Evolutionary conservation across 306 rosid species (phyloP), one percentile per base, ranked within the genome.

Genomic region (Cucumis hystrix): DNA sequence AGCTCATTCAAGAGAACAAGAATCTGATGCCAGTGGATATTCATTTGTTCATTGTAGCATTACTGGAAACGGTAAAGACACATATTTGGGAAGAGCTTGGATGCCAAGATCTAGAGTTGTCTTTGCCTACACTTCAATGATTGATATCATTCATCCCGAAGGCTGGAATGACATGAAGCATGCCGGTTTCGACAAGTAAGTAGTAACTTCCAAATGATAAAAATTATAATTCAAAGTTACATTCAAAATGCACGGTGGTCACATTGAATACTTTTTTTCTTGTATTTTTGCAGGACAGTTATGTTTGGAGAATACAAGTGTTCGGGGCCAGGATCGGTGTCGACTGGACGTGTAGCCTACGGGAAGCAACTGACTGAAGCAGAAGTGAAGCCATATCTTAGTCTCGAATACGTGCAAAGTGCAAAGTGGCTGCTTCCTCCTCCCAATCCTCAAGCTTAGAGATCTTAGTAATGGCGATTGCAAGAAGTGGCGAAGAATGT

Each of bases 81-180:
- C 91, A 2, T 83, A 13, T 37, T 76, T 92, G 45, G 96, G 91
- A 0, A 80, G 97, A 78, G 84, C 91, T 6, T 92, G 95, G 93
- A 86, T 77, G 75, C 2, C 81, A 5, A 10, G 37, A 12, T 79
- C 91, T 4, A 81, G 64, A 78, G 89, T 82, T 25, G 33, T 89
- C 8, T 90, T 55, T 41, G 58, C 96, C 75, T 90, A 87, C 59
- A 45, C 83, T 2, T 23, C n/a, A 9, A 75, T 92, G 82, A 15
- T 59, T 13, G 3, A 2, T 7, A 69, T 86, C 10, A 39, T 92
- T 1, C 39, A 55, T 0, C 75, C 89, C 0, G 15, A 0, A 7
- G 96, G 89, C 0, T 90, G 96, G 97, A 82, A 77, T 40, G 3
- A 79, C 15, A 80, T 76, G 60, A 33, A 33, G 5, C 37, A 33